Base-by-base conservation (phyloP, 2,329 filamentous ascomycete species). In the Nemania serpens region DNA sequence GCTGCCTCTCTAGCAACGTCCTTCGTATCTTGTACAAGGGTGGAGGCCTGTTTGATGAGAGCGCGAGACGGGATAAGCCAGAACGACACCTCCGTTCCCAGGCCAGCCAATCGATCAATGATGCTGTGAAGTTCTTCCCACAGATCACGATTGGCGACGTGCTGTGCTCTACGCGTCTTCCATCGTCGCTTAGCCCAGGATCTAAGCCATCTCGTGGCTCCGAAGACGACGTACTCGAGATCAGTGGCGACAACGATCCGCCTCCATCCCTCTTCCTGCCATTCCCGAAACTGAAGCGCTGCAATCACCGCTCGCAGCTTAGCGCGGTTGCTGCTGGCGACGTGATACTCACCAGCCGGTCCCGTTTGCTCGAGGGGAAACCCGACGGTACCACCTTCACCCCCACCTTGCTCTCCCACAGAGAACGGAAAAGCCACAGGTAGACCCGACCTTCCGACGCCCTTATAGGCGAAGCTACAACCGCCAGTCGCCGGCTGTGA, bases 201-300 rank as follows among this genome's bases (percentile, higher is more conserved):
- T 39, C 68, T 70, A 15, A 79, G 61, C 75, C 75, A 79, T 20
- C 64, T 54, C 3, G 77, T 80, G 2, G 77, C 71, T 11, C 80
- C 78, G 7, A 74, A 62, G 13, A 76, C 76, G 7, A 82, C 75
- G 55, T 82, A 82, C 50, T 77, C 74, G 1, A 78, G 79, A 57
- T 84, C 79, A 0, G 78, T 82, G 15, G 79, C 77, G 51, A 84
- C 72, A 12, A 83, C 77, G n/a, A 84, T 58, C 2, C 70, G 70
- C 9, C 68, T 62, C 67, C 75, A 78, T 10, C 75, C 76, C 62
- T 81, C 78, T 15, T 66, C 69, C 6, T 64, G 50, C 79, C 79
- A 81, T 43, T 66, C 59, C 2, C 76, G 73, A 63, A 76, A 78
- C 50, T 75, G 69, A 9, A 81, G 73, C n/a, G 77, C 81, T 7